phyloP scores from a whole-genome alignment of 352 stramenopile genomes.

The Phytophthora hybrid region DNA sequence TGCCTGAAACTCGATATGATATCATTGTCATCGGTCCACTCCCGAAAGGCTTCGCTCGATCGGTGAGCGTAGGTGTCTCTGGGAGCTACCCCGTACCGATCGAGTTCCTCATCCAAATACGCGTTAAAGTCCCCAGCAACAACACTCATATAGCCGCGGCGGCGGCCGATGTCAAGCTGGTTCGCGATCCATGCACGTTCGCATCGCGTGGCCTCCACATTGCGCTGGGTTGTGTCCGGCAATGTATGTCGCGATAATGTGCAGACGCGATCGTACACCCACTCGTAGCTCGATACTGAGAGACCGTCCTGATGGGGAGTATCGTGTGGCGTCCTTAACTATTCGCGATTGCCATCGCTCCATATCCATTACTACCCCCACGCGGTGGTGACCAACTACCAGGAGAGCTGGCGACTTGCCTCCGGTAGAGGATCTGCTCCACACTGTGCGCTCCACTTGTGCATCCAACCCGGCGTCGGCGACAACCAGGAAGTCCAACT shows the following conservation, averaged over 20 bases:
- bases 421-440: not conserved
- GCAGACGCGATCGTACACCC: not conserved
- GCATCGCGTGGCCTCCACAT: not conserved
- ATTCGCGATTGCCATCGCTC: conserved; percentile 9
- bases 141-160: not conserved
- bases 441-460: not conserved
- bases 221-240: not conserved
- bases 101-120: not conserved
- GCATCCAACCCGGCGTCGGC: not conserved
- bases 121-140: conserved; percentile 7
- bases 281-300: not conserved
- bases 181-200: conserved; percentile 2
- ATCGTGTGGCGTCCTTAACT: conserved; percentile 3
- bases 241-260: conserved; percentile 10
- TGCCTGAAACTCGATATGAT: too few species aligned
- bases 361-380: conserved; percentile 2
- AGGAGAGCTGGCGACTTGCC: not conserved
- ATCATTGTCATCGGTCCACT: too few species aligned
- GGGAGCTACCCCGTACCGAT: too few species aligned
- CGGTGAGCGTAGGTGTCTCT: too few species aligned
- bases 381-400: conserved; percentile 3
- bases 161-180: not conserved
- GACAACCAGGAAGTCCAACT: conserved; percentile 5
- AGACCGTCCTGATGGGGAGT: conserved; percentile 4
- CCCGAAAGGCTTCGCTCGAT: too few species aligned